Evolutionary conservation across 2,329 filamentous ascomycete species (phyloP), one percentile per base, ranked within the genome.

Genomic region (Alternaria novae-zelandiae): DNA sequence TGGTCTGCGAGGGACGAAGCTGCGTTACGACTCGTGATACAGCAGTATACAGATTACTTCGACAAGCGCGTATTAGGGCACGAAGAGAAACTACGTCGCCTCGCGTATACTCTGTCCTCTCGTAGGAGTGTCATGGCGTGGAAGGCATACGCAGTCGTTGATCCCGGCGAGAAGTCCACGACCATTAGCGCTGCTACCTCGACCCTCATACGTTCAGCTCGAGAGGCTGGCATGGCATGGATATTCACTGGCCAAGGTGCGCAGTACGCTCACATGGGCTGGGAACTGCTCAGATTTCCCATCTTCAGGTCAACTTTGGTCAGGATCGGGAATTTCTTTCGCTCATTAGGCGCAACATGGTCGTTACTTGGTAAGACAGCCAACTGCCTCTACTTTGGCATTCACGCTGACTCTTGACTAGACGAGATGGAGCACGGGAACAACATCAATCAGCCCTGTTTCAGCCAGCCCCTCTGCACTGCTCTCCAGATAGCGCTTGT

Each of bases 401-500:
- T 6, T 2, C 36, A 41, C 0, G n/a, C 36, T 41, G 3, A 41
- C 36, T 41, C 3, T 41, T 41, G 36, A 41, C 36, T 41, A 41
- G 36, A 41, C 36, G 36, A 41, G 36, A 41, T 41, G 36, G 36
- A 17, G 15, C 36, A 41, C 36, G 36, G 36, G 36, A 41, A 41
- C 36, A 41, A 41, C 15, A 25, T 73, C 4, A 20, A 59, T n/a
- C 6, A 54, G 12, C 54, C 68, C 5, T 54, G 59, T 41, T 44
- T 55, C 46, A 64, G 61, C 4, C 71, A 75, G 36, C 58, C 71
- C 8, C 56, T 72, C 13, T 73, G 68, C 25, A 65, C 69, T 5
- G 70, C 58, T 10, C 23, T 75, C 12, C 72, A 75, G 25, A 53
- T 74, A 6, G 70, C 68, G 13, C 49, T 75, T 2, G 64, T 75